phyloP scores from a whole-genome alignment of 2,329 filamentous ascomycete genomes.

The Curvularia spicifera region DNA sequence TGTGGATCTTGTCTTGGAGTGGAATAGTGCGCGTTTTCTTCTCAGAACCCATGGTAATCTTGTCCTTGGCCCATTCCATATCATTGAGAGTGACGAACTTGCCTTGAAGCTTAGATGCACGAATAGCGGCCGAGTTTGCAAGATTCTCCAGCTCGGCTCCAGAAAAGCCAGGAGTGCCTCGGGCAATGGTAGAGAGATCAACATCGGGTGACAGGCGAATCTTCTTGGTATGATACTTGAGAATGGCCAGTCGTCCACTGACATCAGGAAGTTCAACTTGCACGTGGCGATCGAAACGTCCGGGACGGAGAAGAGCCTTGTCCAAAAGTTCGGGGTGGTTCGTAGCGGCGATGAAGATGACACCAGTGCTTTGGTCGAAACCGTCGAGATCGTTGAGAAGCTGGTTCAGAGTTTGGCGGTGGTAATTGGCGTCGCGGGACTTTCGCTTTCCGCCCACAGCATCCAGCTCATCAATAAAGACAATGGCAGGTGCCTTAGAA shows the following conservation, averaged over 20 bases:
- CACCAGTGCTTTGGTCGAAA: slow-evolving; percentile 91
- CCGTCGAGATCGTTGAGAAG: slow-evolving; percentile 95
- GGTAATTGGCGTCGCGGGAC: slow-evolving; percentile 89
- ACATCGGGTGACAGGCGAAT: slow-evolving; percentile 82
- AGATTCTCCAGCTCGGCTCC: slow-evolving; percentile 96
- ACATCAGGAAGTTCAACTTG: slow-evolving; percentile 89
- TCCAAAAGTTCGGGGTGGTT: slow-evolving; percentile 95
- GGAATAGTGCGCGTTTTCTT: slow-evolving; percentile 87
- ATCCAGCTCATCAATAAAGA: slow-evolving; percentile 94
- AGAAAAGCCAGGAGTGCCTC: slow-evolving; percentile 88
- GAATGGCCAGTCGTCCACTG: slow-evolving; percentile 86
- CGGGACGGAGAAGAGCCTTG: slow-evolving; percentile 91
- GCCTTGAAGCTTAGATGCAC: slow-evolving; percentile 86
- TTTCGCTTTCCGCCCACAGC: slow-evolving; percentile 95
- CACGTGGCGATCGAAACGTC: slow-evolving; percentile 94
- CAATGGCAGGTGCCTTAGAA: slow-evolving; percentile 85
- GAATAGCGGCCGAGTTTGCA: slow-evolving; percentile 93
- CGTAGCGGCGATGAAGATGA: slow-evolving; percentile 94
- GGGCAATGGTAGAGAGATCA: slow-evolving; percentile 81
- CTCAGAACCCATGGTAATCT: slow-evolving; percentile 96
- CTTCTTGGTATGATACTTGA: slow-evolving; percentile 92
- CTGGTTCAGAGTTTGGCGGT: slow-evolving; percentile 97
- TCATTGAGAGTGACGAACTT: slow-evolving; percentile 76
- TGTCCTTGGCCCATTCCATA: slow-evolving; percentile 97
- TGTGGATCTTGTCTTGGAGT: slow-evolving; percentile 92